Conservation (phyloP, 345 rosid species). For the Eucalyptus victrix region DNA sequence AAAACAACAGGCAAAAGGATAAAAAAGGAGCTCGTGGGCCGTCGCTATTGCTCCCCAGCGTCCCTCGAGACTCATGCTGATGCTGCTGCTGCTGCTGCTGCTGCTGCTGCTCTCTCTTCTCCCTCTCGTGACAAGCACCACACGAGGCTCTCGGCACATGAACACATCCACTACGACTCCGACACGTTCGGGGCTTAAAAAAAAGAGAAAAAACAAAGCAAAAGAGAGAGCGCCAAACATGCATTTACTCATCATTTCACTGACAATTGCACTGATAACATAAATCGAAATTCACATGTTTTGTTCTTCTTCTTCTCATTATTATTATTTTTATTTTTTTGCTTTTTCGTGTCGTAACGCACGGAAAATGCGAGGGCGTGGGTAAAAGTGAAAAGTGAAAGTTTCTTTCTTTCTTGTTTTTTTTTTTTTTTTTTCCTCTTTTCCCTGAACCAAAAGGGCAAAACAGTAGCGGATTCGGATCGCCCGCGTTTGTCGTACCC, state of each 20-base stretch:
- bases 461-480: background rate
- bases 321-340: too few relatives aligned
- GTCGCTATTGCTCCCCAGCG: background rate
- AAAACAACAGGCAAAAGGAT: background rate
- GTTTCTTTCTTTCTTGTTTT: too few relatives aligned
- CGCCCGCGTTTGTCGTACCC: slow-evolving; percentile 16
- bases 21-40: background rate
- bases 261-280: background rate
- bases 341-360: background rate
- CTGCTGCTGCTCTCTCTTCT: background rate
- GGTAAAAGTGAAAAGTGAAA: background rate
- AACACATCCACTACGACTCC: background rate
- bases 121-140: background rate
- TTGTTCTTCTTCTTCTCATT: background rate
- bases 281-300: background rate
- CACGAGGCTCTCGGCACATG: background rate
- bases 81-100: background rate
- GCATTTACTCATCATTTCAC: background rate
- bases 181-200: background rate
- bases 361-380: background rate
- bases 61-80: background rate
- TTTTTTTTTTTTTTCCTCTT: too few relatives aligned
- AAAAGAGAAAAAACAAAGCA: background rate
- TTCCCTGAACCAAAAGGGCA: background rate
- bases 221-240: background rate